Conservation (phyloP, 345 rosid genomes). For the Hibiscus syriacus region DNA sequence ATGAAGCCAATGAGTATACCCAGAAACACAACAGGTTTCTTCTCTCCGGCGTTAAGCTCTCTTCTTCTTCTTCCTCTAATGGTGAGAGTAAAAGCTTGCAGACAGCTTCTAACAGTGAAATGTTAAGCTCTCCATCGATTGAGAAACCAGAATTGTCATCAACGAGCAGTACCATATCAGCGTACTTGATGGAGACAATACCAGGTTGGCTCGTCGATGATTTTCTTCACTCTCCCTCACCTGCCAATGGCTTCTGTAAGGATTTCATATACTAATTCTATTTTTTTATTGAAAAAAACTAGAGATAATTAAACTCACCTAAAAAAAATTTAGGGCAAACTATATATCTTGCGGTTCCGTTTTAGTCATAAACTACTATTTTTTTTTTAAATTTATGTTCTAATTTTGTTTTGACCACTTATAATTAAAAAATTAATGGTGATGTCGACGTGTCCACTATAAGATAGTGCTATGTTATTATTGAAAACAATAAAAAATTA, state of each 20-base stretch:
- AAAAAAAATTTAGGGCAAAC: no score
- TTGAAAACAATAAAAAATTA: no score
- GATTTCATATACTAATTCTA: not conserved
- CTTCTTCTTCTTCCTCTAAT: conserved; percentile 25
- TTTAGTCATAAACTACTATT: no score
- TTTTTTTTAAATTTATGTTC: no score
- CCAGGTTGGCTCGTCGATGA: conserved; percentile 92
- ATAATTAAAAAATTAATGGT: no score
- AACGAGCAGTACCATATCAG: conserved; percentile 67
- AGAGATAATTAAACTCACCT: no score
- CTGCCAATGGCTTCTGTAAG: conserved; percentile 26
- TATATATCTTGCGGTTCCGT: no score
- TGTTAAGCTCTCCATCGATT: conserved; percentile 25
- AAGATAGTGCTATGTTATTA: no score
- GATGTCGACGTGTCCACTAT: no score
- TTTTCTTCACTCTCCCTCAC: conserved; percentile 53
- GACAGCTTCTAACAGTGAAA: conserved; percentile 23
- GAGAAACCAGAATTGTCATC: conserved; percentile 14
- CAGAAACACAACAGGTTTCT: conserved; percentile 76
- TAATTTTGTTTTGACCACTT: no score
- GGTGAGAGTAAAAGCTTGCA: no score
- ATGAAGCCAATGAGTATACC: conserved; percentile 52
- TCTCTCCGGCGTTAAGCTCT: conserved; percentile 60
- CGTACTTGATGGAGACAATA: conserved; percentile 57
- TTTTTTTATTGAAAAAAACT: not conserved